Evolutionary conservation across 2,329 filamentous ascomycete species (phyloP).

Genomic region (Ceratocystis huliohia): DNA sequence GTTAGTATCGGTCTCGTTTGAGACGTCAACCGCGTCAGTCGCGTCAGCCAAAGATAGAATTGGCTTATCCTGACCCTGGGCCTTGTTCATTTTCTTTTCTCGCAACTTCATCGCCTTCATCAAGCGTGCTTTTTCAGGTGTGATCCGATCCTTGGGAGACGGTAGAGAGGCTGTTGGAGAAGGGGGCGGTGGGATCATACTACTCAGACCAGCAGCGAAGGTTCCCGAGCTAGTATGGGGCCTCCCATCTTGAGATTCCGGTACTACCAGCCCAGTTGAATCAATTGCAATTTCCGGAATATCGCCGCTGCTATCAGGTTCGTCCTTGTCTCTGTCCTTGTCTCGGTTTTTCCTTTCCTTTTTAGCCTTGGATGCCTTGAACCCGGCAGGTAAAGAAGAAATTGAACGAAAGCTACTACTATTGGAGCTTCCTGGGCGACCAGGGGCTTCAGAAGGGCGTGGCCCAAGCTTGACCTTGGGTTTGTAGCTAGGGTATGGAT

Average conservation of each 20-base stretch:
- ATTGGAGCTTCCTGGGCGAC: slow-evolving; percentile 48
- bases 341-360: slow-evolving; percentile 19
- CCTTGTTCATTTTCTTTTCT: slow-evolving; percentile 50
- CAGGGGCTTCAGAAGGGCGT: slow-evolving; percentile 58
- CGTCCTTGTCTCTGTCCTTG: slow-evolving; percentile 25
- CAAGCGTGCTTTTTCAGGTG: slow-evolving; percentile 77
- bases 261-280: slow-evolving; percentile 24
- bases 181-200: slow-evolving; percentile 16
- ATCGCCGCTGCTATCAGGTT: slow-evolving; percentile 24
- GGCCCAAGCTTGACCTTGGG: slow-evolving; percentile 84
- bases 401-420: slow-evolving; percentile 54
- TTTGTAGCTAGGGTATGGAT: slow-evolving; percentile 44
- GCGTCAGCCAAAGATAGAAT: not conserved
- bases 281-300: slow-evolving; percentile 30
- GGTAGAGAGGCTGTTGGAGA: slow-evolving; percentile 21
- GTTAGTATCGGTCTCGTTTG: slow-evolving; percentile 22
- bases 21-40: not conserved
- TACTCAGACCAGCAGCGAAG: slow-evolving; percentile 8
- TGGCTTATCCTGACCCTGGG: not conserved
- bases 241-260: slow-evolving; percentile 25
- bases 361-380: slow-evolving; percentile 43
- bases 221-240: slow-evolving; percentile 28
- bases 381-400: slow-evolving; percentile 66
- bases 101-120: slow-evolving; percentile 90
- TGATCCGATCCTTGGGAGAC: slow-evolving; percentile 43